Percentiles rank a stretch among this genome's conserved stretches.
phyloP scores from a whole-genome alignment of 2,329 filamentous ascomycete species.

The Diplodia seriata region DNA sequence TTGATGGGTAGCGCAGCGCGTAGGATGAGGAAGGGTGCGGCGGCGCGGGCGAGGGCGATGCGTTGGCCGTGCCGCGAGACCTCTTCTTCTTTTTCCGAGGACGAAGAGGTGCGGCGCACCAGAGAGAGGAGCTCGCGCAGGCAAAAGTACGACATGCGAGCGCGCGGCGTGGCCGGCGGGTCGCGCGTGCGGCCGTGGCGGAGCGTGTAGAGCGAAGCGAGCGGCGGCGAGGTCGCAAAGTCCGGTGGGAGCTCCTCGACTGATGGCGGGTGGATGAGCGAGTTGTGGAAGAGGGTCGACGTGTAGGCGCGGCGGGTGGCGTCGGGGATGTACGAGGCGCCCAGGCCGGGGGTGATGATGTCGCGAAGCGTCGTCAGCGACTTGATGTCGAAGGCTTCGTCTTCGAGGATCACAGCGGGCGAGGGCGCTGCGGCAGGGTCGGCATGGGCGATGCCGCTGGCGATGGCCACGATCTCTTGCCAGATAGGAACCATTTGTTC shows the following conservation, averaged over 20 bases:
- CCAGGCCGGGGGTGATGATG: conserved; percentile 77
- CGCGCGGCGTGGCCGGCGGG: conserved; percentile 68
- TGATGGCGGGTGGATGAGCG: conserved; percentile 74
- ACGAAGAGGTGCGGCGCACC: conserved; percentile 61
- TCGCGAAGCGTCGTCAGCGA: conserved; percentile 73
- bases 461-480: conserved; percentile 56
- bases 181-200: conserved; percentile 77
- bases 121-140: conserved; percentile 71
- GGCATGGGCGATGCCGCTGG: conserved; percentile 48
- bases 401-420: conserved; percentile 51
- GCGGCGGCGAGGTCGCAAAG: conserved; percentile 54
- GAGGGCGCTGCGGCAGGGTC: conserved; percentile 49
- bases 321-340: conserved; percentile 69
- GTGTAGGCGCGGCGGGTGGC: conserved; percentile 72
- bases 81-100: conserved; percentile 28
- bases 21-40: conserved; percentile 81
- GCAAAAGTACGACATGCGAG: conserved; percentile 79
- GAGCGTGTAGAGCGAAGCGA: conserved; percentile 67
- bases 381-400: conserved; percentile 81
- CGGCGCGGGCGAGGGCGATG: conserved; percentile 72
- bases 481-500: conserved; percentile 64
- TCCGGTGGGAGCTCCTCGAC: conserved; percentile 39
- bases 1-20: conserved; percentile 82
- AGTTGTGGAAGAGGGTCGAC: conserved; percentile 78
- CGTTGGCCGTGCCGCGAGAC: conserved; percentile 41